Evolutionary conservation across 2,329 filamentous ascomycete genomes (phyloP).

Genomic region (Fusarium heterosporum): DNA sequence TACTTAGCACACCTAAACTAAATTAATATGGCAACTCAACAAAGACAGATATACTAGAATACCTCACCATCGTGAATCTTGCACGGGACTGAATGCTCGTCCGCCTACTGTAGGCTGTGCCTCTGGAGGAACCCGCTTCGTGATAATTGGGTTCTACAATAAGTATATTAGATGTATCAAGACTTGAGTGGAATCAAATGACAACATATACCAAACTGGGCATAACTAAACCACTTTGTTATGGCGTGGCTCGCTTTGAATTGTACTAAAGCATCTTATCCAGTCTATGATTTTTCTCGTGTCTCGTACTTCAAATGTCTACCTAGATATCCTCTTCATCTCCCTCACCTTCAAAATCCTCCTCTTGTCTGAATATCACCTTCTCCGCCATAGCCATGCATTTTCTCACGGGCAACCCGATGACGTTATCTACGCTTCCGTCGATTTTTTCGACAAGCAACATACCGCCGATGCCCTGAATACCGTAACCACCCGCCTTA

Average conservation of each 20-base stretch:
- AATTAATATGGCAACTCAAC: no score
- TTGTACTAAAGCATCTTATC: background rate
- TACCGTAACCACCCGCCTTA: constrained; percentile 95
- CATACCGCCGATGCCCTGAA: constrained; percentile 89
- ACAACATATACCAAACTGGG: background rate
- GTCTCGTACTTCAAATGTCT: background rate
- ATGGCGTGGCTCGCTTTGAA: background rate
- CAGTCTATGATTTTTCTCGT: constrained; percentile 6
- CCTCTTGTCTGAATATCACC: constrained; percentile 80
- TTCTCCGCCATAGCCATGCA: constrained; percentile 87
- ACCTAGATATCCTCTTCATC: constrained; percentile 53
- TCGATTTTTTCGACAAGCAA: constrained; percentile 90
- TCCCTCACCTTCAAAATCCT: constrained; percentile 63
- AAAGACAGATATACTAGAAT: no score
- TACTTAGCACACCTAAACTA: no score
- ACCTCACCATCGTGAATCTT: no score
- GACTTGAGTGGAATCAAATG: background rate
- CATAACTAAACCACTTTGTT: background rate
- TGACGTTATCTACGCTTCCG: constrained; percentile 92
- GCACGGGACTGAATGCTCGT: no score
- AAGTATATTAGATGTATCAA: background rate
- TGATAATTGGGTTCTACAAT: background rate
- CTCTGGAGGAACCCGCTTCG: background rate
- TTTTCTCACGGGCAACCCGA: constrained; percentile 85
- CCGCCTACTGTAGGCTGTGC: no score